Evolutionary conservation across 495 filamentous ascomycete genomes (phyloP).

Genomic region (Lentithecium fluviatile): DNA sequence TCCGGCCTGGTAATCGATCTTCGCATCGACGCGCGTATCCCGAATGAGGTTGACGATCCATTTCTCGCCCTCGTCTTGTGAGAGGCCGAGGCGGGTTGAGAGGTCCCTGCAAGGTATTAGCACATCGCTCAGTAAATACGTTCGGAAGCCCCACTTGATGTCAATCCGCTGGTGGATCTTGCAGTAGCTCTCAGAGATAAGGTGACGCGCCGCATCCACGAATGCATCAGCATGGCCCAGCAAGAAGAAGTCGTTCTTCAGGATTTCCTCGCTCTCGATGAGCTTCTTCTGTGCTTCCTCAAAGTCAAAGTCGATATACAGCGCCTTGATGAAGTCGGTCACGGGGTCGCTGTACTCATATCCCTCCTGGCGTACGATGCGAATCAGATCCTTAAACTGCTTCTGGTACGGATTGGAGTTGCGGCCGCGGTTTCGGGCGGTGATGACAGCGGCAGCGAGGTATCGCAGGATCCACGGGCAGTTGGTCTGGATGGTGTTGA

Average conservation of each 20-base stretch:
- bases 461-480: slow-evolving; percentile 97
- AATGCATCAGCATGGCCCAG: slow-evolving; percentile 80
- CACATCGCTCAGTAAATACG: not conserved
- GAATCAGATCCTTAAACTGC: slow-evolving; percentile 93
- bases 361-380: slow-evolving; percentile 90
- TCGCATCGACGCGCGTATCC: slow-evolving; percentile 94
- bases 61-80: slow-evolving; percentile 94
- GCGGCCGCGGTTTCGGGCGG: slow-evolving; percentile 76
- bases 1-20: slow-evolving; percentile 98
- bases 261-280: slow-evolving; percentile 83
- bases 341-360: slow-evolving; percentile 97
- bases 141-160: slow-evolving; percentile 63
- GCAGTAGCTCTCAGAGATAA: slow-evolving; percentile 98
- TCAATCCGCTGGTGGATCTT: slow-evolving; percentile 99
- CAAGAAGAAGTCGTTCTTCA: slow-evolving; percentile 94
- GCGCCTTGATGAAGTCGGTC: slow-evolving; percentile 91
- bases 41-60: slow-evolving; percentile 99
- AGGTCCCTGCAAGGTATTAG: slow-evolving; percentile 64
- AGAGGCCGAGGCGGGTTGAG: slow-evolving; percentile 82
- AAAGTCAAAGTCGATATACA: slow-evolving; percentile 98
- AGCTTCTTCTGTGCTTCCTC: slow-evolving; percentile 95
- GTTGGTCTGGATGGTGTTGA: slow-evolving; percentile 98
- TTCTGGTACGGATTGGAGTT: slow-evolving; percentile 90
- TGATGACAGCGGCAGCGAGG: slow-evolving; percentile 92
- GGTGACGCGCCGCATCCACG: slow-evolving; percentile 88